Evolutionary conservation across 1,139 yeast genomes (phyloP), one percentile per base, ranked within the genome.

Genomic region (Pichia terricola): DNA sequence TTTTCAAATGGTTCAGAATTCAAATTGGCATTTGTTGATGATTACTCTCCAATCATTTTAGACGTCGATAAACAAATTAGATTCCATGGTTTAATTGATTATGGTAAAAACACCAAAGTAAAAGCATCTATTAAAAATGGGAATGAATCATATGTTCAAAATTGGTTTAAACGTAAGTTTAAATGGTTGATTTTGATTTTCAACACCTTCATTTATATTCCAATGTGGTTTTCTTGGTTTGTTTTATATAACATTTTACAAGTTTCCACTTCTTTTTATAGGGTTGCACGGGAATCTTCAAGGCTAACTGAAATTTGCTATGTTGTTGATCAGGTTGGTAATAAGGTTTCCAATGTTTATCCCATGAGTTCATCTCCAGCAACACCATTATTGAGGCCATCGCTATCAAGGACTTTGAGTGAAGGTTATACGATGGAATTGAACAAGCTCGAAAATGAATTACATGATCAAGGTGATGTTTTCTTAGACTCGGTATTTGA

Each of bases 401-500:
- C 44, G 3, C 37, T 58, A 32, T 42, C 54, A 6, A 55, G 57
- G 59, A 62, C 56, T 31, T 56, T 50, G 51, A 63, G 56, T 57
- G 70, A 44, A 56, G 60, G 48, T 16, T 51, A 53, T 35, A 38
- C 50, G n/a, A 43, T 46, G 4, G 57, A 50, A 35, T 48, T 67
- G 30, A 60, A 58, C 34, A 64, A 59, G 39, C 55, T 68, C 9
- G 60, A 60, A 37, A 60, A 56, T 35, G 59, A 65, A 28, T 58
- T 73, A 26, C 73, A 70, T 40, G 81, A 75, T 50, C 77, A 73
- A 43, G 76, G 79, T 28, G 82, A 77, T 46, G 67, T 61, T 28
- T 69, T 79, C 43, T 73, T 80, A 31, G 83, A 79, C 51, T 72
- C 80, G 26, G 71, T 77, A n/a, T 77, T 74, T 55, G 76, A 70